Percentiles rank a stretch among this genome's conserved stretches.
Evolutionary conservation across 495 filamentous ascomycete species (phyloP).

Genomic region (Talaromyces ruber): DNA sequence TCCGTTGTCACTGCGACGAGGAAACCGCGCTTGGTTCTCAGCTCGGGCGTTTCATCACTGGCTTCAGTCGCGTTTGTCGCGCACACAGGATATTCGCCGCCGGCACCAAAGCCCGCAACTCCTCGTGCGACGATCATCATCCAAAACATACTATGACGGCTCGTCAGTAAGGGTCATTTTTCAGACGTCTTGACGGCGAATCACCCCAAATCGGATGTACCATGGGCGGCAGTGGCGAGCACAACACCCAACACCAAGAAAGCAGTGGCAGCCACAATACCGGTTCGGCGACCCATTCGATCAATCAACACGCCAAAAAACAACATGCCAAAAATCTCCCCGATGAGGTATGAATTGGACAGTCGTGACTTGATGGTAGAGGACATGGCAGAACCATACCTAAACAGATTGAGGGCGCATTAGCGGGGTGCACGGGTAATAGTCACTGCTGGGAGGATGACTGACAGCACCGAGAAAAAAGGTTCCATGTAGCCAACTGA

Average conservation of each 20-base stretch:
- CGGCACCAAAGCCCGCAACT: conserved; percentile 43
- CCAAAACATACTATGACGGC: conserved; percentile 34
- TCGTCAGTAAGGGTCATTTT: not conserved
- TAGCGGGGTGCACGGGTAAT: not conserved
- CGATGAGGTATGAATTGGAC: conserved; percentile 25
- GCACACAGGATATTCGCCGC: conserved; percentile 40
- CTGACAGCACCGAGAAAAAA: conserved; percentile 26
- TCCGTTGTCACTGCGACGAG: conserved; percentile 24
- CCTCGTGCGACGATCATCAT: conserved; percentile 47
- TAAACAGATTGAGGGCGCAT: not conserved
- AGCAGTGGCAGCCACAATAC: conserved; percentile 16
- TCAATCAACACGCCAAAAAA: conserved; percentile 25
- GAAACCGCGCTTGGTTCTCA: conserved; percentile 21
- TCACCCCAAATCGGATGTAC: conserved; percentile 19
- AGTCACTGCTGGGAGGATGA: not conserved
- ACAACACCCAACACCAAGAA: conserved; percentile 22
- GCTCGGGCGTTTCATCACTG: conserved; percentile 26
- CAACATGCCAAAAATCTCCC: conserved; percentile 28
- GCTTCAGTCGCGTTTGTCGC: conserved; percentile 36
- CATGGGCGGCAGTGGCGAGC: conserved; percentile 21
- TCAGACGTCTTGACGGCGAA: not conserved
- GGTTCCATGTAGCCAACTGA: conserved; percentile 34
- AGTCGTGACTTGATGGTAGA: conserved; percentile 24
- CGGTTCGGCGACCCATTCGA: conserved; percentile 20
- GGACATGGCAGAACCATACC: conserved; percentile 23